Evolutionary conservation across 2,329 filamentous ascomycete genomes (phyloP), one percentile per base, ranked within the genome.

Genomic region (Allantophomopsis cytisporea): DNA sequence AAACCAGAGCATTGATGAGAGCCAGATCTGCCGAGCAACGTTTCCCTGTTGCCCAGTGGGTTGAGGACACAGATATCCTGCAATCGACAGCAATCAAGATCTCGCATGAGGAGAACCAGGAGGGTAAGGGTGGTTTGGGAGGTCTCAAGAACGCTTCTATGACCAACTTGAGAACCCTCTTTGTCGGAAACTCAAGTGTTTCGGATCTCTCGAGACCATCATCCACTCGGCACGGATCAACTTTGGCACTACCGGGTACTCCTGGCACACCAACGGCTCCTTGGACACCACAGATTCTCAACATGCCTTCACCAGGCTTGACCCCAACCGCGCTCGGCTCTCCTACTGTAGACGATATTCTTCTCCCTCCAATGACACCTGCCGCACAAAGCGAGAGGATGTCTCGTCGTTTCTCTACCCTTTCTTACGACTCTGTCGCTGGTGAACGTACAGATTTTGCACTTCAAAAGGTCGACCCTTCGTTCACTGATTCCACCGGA

Each of bases 21-120:
- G 76, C 75, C 30, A 66, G 73, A 41, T 76, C 74, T 12, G 73
- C 71, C 7, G 73, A 73, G 48, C 76, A 80, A 49, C 67, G 76
- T 14, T 80, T 80, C 58, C 76, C 76, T 13, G 73, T 80, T n/a
- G 70, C 69, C 2, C 73, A 79, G 49, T 80, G 76, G 76, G 64
- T 77, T 39, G 70, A 77, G 48, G 72, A 75, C 42, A 58, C 80
- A 13, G 74, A 77, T 45, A 72, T 71, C 31, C 62, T 80, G n/a
- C 74, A 80, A 49, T 59, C 59, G n/a, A 71, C 68, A 10, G 65
- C 73, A 1, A 77, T 80, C 51, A 67, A 68, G 37, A 63, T 76
- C 13, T 47, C 49, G 16, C 54, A 52, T 37, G 37, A 38, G n/a
- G 20, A 38, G 37, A 30, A 11, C n/a, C 14, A 20, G 44, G 37